Percentiles rank a stretch among this genome's conserved stretches.
Evolutionary conservation across 2,329 filamentous ascomycete genomes (phyloP).

Genomic region (Paraphoma sp.): DNA sequence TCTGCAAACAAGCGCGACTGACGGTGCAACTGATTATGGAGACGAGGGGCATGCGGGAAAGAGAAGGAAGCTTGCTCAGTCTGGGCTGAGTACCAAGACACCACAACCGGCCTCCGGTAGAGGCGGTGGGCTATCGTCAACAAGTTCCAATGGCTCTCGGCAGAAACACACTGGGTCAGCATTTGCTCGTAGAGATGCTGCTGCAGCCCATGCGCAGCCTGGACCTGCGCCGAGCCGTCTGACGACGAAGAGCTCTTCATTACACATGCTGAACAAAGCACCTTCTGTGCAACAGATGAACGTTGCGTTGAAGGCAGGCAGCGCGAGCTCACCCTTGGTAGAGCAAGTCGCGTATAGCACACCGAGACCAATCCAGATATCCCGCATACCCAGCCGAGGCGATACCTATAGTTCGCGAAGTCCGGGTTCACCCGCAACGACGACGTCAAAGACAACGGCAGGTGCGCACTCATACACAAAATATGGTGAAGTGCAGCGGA

Average conservation of each 20-base stretch:
- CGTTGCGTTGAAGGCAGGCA: conserved; percentile 19
- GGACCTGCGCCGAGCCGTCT: neutral
- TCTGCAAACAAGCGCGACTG: neutral
- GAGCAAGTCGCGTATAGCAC: neutral
- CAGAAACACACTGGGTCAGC: neutral
- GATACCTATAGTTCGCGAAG: neutral
- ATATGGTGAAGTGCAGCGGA: too few species aligned
- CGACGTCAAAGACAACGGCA: neutral
- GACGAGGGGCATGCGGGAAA: conserved; percentile 20
- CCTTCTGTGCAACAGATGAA: conserved; percentile 32
- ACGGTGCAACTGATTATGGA: neutral
- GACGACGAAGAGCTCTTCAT: neutral
- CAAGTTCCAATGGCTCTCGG: neutral
- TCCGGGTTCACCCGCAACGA: neutral
- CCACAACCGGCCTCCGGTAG: neutral
- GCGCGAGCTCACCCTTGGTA: conserved; percentile 4
- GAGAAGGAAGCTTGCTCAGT: conserved; percentile 26
- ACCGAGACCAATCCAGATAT: conserved; percentile 18
- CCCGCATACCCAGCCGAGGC: conserved; percentile 1
- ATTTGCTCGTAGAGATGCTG: too few species aligned
- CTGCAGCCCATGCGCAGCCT: neutral
- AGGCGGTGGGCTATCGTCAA: too few species aligned
- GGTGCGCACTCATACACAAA: too few species aligned
- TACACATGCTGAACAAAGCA: conserved; percentile 10
- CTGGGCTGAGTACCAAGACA: neutral